Evolutionary conservation across 2,329 filamentous ascomycete species (phyloP), one percentile per base, ranked within the genome.

Genomic region (Xylaria sp.): DNA sequence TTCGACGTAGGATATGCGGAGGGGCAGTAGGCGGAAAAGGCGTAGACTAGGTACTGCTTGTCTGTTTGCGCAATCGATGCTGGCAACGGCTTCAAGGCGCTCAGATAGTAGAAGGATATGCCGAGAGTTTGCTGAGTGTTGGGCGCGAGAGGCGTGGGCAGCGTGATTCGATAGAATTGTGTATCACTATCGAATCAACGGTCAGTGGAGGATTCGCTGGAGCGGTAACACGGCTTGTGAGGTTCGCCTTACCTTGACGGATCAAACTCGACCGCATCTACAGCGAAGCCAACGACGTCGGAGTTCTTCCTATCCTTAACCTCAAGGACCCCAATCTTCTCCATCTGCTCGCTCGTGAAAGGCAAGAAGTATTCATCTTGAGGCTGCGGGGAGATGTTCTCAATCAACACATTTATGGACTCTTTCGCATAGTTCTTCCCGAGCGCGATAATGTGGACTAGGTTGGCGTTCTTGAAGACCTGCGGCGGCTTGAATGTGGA

Each of bases 391-490:
- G 90, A 91, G 68, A 91, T 83, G 76, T 99, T 99, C 81, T 97
- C 90, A 66, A 99, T 87, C 53, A 96, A 83, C n/a, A 97, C 89
- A 79, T 98, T 97, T 83, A 97, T 87, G 13, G 89, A 90, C 78
- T 98, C 94, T 74, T 93, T 89, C 57, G 89, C 88, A 73, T 95
- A 98, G 69, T 88, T 91, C 83, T 97, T 98, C 79, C 98, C 94
- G 60, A 97, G 79, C 68, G 96, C 97, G 73, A 96, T 89, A 67
- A 90, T 89, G 72, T 95, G 91, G 53, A 98, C 90, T 29, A 98
- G 79, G 76, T 99, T 98, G 77, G 85, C 85, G 78, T 99, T 97
- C 80, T 93, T 92, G 82, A 97, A 99, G 68, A 93, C 91, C 75
- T 92, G 91, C 13, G 93, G 90, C 55, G 94, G 93, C 77, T 86